phyloP scores from a whole-genome alignment of 164 flowering plant genomes.

The Sedum album region DNA sequence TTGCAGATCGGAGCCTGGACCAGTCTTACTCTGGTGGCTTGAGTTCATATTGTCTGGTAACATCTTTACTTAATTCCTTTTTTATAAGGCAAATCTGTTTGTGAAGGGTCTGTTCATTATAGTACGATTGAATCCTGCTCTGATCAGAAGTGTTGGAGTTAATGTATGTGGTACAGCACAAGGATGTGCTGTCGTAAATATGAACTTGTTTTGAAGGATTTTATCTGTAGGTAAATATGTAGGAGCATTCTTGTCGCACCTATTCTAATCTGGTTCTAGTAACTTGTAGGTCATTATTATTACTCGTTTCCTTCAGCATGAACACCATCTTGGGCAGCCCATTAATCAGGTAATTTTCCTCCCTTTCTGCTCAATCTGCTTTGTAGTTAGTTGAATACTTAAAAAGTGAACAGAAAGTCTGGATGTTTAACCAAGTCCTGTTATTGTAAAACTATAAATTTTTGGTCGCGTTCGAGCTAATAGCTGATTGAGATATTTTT shows the following conservation, averaged over 20 bases:
- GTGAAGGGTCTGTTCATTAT: neutral
- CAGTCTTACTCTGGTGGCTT: slow-evolving; percentile 97
- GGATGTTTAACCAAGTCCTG: neutral
- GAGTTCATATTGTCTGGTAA: slow-evolving; percentile 93
- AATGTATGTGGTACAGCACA: too few species aligned
- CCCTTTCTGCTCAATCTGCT: neutral
- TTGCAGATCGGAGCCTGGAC: slow-evolving; percentile 92
- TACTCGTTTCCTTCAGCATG: slow-evolving; percentile 92
- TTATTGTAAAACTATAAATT: neutral
- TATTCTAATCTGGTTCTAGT: neutral
- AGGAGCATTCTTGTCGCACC: too few species aligned
- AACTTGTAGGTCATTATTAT: slow-evolving; percentile 58
- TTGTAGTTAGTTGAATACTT: neutral
- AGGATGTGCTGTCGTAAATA: neutral
- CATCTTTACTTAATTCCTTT: slow-evolving; percentile 8
- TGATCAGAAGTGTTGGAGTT: neutral
- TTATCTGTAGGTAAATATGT: neutral
- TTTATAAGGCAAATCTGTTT: neutral
- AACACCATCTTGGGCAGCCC: slow-evolving; percentile 77
- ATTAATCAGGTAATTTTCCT: slow-evolving; percentile 52
- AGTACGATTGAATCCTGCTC: neutral
- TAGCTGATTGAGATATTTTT: too few species aligned
- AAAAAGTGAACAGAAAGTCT: neutral
- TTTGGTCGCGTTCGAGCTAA: neutral
- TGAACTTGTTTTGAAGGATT: neutral